Evolutionary conservation across 192 early-diverging fungal species (phyloP), one percentile per base, ranked within the genome.

Genomic region (Podila epigama): DNA sequence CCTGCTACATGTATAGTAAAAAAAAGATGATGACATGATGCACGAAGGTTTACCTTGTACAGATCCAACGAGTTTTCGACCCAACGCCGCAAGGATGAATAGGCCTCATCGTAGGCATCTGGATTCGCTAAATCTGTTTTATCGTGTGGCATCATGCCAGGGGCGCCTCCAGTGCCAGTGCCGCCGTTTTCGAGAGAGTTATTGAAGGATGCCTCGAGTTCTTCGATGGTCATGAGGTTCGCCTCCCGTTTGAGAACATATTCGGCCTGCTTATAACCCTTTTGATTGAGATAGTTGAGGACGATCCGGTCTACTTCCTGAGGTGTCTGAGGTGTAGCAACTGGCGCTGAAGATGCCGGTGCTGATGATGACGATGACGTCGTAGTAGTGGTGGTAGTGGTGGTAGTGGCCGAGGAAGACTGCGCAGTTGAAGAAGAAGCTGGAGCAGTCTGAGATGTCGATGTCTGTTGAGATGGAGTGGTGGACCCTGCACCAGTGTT

Each of bases 51-150:
- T 79, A 93, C 92, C 87, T 92, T 95, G 87, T 95, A 99, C 65
- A 89, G 87, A 68, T 98, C 98, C 50, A 99, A 85, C 7, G 95
- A 98, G 62, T 92, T 92, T 55, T 98, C 95, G 42, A 98, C 91
- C 95, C 94, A 97, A 39, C 87, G 84, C 48, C 92, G 79, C 56
- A 99, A 81, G 65, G 85, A 84, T 20, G 81, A 84, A 81, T 98
- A 98, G 58, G 88, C 90, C 48, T 87, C 75, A 48, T 91, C 89
- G 64, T 97, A 97, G 12, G 89, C 90, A 63, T 92, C 90, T 5
- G 95, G 92, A 69, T 95, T 94, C 28, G 39, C 50, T 40, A 66
- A 44, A 20, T 78, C 66, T 82, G 81, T 82, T 90, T 93, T 33
- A 81, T 85, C 69, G 91, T 88, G 67, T 80, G 85, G 81, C 90